Base-by-base conservation (phyloP, 805 yeast genomes). In the Lipomyces orientalis region DNA sequence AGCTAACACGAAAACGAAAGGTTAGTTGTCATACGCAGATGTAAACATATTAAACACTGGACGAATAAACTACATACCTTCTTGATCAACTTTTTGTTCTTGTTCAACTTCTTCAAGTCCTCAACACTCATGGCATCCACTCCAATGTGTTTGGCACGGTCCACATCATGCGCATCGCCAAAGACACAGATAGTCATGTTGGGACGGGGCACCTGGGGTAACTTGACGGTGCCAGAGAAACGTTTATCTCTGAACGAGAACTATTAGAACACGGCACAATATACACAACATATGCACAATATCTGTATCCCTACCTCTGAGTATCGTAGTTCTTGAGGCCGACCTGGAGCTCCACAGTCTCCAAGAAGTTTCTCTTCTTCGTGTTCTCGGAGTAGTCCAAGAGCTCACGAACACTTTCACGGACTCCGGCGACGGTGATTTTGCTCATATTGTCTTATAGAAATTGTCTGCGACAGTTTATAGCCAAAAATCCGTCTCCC, bases 281-380 rank as follows among this genome's bases (percentile, higher is more conserved):
- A 19, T 12, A 1, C n/a, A n/a, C n/a, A n/a, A n/a, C n/a, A n/a
- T 9, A 19, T 31, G 14, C n/a, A 25, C 35, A 1, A 5, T 31
- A 25, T 31, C 34, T 29, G n/a, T n/a, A 22, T 19, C 16, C n/a
- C 6, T 58, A 68, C 71, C 99, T 93, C 88, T 95, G 99, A 82
- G 99, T 98, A 84, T 95, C 99, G 86, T 95, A 95, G 97, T 95
- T 95, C 93, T 95, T 95, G 80, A 95, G 89, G 85, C 99, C 99
- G 81, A 95, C 97, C 88, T 95, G 99, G 83, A 95, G 88, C 88
- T 95, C 99, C 80, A 95, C 93, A 84, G 99, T 94, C 90, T 95
- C 99, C 86, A 94, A 90, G 88, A 95, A 95, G 97, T 95, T 95
- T 90, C 99, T 93, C 97, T 95, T 94, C 91, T 95, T 95, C 58